phyloP scores from a whole-genome alignment of 306 rosid species.

The Neltuma alba region DNA sequence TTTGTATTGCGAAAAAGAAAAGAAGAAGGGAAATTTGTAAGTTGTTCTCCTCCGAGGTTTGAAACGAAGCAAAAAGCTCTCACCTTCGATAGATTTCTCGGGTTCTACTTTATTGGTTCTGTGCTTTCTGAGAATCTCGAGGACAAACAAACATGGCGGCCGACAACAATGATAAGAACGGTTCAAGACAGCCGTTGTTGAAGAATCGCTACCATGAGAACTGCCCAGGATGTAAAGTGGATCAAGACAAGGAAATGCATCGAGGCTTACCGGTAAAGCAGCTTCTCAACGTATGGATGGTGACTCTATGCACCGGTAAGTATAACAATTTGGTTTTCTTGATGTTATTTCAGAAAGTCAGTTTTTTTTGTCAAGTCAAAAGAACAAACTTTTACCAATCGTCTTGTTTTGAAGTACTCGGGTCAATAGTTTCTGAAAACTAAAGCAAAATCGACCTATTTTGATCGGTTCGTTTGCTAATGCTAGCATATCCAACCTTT shows the following conservation, averaged over 20 bases:
- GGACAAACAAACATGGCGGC: constrained; percentile 49
- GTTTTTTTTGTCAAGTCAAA: background rate
- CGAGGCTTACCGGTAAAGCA: constrained; percentile 51
- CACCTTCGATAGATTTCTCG: background rate
- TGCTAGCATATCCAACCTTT: too few species aligned
- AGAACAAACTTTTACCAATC: background rate
- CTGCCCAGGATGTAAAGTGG: constrained; percentile 83
- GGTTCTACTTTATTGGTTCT: background rate
- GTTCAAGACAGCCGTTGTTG: constrained; percentile 40
- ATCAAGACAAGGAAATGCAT: constrained; percentile 45
- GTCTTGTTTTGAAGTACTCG: background rate
- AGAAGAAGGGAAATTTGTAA: too few species aligned
- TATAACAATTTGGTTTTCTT: background rate
- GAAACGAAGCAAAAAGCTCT: background rate
- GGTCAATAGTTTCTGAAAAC: too few species aligned
- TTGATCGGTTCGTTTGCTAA: too few species aligned
- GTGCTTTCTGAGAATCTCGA: background rate
- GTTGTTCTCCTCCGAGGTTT: too few species aligned
- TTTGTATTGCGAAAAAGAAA: too few species aligned
- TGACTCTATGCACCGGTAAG: constrained; percentile 60
- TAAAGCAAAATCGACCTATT: too few species aligned
- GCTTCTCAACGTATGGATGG: constrained; percentile 48
- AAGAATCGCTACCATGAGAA: constrained; percentile 47
- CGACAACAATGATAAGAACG: background rate
- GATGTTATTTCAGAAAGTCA: background rate